Evolutionary conservation across 164 flowering plant species (phyloP).

Genomic region (Hamamelis virginiana): DNA sequence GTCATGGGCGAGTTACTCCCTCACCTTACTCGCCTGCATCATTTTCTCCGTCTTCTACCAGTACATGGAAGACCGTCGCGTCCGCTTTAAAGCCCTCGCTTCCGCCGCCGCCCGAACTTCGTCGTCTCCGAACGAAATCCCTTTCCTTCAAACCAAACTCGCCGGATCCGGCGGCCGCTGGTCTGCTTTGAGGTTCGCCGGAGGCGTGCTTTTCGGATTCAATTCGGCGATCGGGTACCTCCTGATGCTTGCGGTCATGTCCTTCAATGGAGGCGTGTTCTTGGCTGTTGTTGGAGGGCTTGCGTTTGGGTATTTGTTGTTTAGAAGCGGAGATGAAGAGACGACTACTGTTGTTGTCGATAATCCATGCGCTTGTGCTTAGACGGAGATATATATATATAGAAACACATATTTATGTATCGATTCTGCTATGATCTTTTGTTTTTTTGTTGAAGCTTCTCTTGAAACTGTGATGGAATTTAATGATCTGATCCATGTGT

Average conservation of each 20-base stretch:
- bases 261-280: constrained; percentile 74
- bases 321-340: constrained; percentile 41
- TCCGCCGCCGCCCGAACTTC: constrained; percentile 6
- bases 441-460: too few relatives aligned
- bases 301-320: constrained; percentile 49
- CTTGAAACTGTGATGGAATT: too few relatives aligned
- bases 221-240: constrained; percentile 61
- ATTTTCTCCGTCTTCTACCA: constrained; percentile 75
- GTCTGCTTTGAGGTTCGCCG: constrained; percentile 16
- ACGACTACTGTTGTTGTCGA: constrained; percentile 23
- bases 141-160: constrained; percentile 17
- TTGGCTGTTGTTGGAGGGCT: constrained; percentile 66
- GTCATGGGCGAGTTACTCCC: constrained; percentile 56
- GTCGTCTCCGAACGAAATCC: constrained; percentile 13
- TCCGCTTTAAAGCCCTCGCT: constrained; percentile 37
- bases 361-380: constrained; percentile 69
- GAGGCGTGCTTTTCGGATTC: constrained; percentile 31
- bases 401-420: not conserved
- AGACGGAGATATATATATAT: not conserved
- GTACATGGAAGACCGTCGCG: constrained; percentile 72
- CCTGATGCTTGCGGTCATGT: constrained; percentile 82
- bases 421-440: too few relatives aligned
- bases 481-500: too few relatives aligned
- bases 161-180: constrained; percentile 3
- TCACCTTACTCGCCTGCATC: constrained; percentile 61